Base-by-base conservation (phyloP, 2,329 filamentous ascomycete genomes). In the Hymenoscyphus fraxineus region DNA sequence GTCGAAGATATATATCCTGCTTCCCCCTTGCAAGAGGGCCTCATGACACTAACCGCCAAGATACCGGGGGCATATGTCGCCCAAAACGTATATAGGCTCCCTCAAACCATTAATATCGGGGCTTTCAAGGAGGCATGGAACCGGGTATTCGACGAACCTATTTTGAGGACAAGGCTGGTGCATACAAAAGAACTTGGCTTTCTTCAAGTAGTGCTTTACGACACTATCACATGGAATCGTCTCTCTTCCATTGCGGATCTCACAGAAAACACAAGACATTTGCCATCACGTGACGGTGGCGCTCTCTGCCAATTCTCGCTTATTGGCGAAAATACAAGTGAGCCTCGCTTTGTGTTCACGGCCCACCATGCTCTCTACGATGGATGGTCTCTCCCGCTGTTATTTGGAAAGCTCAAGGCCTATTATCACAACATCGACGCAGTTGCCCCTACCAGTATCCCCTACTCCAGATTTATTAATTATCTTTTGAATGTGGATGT, bases 341-440 rank as follows among this genome's bases (percentile, higher is more conserved):
- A 58, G 9, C 39, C 80, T 67, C 60, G 60, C 19, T 79, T 84
- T 19, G 76, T 82, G 3, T 81, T 80, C 75, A 80, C 80, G 0
- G 77, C 82, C 60, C 82, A 84, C 64, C 82, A 84, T 61, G 80
- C 80, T 5, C 73, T 84, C 1, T 84, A 83, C 65, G 82, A 84
- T 71, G 82, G 81, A 10, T 80, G 76, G 78, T 79, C 76, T 56
- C 70, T 78, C 60, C 73, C 76, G 41, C 16, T 64, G 9, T 51
- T 68, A 12, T 38, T 64, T 10, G 22, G 57, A 19, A 54, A 58
- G 57, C 55, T 68, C 15, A 32, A 63, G 51, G 32, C 22, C n/a
- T 54, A n/a, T 6, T 68, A 68, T 39, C 13, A 59, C 12, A 63
- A 57, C 22, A 39, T 57, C 16, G 44, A 61, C 13, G 13, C 54